These are phyloP conservation scores for Allium sativum DNA, from an alignment of 106 monocot genomes.

Conservation along the genomic window DNA sequence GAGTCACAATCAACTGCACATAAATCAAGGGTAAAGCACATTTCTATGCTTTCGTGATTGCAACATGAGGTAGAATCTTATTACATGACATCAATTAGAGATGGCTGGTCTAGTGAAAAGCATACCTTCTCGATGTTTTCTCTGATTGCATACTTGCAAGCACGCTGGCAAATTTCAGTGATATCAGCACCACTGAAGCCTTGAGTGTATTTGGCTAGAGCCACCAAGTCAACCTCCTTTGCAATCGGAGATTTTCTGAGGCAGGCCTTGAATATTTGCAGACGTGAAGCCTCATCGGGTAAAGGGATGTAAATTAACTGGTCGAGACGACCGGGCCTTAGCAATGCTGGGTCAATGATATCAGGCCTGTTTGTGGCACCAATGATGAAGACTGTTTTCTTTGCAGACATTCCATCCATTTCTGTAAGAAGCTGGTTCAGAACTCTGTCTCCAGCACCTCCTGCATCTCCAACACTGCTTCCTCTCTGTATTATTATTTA, in stretches of 20 bases:
- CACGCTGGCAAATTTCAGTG: slow-evolving; percentile 81
- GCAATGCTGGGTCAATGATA: slow-evolving; percentile 80
- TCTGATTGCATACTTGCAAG: slow-evolving; percentile 81
- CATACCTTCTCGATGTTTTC: slow-evolving; percentile 88
- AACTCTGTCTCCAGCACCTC: slow-evolving; percentile 85
- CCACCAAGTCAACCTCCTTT: slow-evolving; percentile 73
- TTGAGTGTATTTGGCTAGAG: slow-evolving; percentile 77
- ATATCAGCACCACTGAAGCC: slow-evolving; percentile 92
- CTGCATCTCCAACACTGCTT: slow-evolving; percentile 82
- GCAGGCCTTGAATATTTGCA: slow-evolving; percentile 73
- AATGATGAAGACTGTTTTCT: slow-evolving; percentile 88
- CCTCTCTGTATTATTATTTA: slow-evolving; percentile 49
- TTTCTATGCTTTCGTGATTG: too few species aligned
- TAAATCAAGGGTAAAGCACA: too few species aligned
- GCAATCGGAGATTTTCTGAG: slow-evolving; percentile 73
- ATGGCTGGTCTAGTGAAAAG: neutral
- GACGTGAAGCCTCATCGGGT: slow-evolving; percentile 72
- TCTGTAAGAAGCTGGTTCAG: slow-evolving; percentile 82
- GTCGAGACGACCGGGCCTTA: slow-evolving; percentile 81
- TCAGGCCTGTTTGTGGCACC: slow-evolving; percentile 88
- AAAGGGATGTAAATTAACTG: slow-evolving; percentile 88
- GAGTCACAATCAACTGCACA: too few species aligned
- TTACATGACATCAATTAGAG: too few species aligned
- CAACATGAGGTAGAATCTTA: too few species aligned
- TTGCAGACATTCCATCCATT: slow-evolving; percentile 94